Conservation (phyloP, 495 filamentous ascomycete genomes). For the Lichenothelia convexa region DNA sequence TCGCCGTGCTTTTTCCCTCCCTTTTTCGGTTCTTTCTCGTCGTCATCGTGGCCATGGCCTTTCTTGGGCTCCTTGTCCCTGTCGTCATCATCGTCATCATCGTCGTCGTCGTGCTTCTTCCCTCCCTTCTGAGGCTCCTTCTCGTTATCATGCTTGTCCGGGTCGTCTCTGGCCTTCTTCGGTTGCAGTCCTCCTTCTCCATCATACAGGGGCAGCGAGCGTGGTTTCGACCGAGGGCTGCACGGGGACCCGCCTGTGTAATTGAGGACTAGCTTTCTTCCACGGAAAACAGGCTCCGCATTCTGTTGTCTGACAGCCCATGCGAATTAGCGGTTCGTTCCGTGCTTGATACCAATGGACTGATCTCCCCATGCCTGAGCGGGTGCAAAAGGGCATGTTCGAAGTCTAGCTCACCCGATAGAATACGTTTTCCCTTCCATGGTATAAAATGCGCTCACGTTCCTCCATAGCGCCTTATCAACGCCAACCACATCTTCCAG, state of each 20-base stretch:
- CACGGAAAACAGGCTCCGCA: slow-evolving; percentile 51
- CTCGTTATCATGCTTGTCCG: slow-evolving; percentile 5
- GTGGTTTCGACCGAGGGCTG: slow-evolving; percentile 15
- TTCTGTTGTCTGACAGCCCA: slow-evolving; percentile 40
- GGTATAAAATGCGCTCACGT: slow-evolving; percentile 84
- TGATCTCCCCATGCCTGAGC: no score
- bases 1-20: slow-evolving; percentile 4
- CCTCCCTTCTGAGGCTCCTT: slow-evolving; percentile 6
- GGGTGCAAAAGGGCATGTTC: no score
- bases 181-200: slow-evolving; percentile 12
- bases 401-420: slow-evolving; percentile 56
- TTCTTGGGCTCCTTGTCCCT: slow-evolving; percentile 12
- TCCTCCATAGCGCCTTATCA: slow-evolving; percentile 43
- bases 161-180: slow-evolving; percentile 14
- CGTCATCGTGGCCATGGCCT: slow-evolving; percentile 1
- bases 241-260: slow-evolving; percentile 85
- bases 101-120: no score
- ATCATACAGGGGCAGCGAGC: slow-evolving; percentile 9
- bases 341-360: no score
- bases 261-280: slow-evolving; percentile 78
- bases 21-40: slow-evolving; percentile 16
- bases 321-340: not conserved
- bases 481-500: slow-evolving; percentile 46
- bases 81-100: slow-evolving; percentile 7
- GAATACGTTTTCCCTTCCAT: slow-evolving; percentile 57